Conservation (phyloP, 352 stramenopile species). For the Phytophthora europaea region DNA sequence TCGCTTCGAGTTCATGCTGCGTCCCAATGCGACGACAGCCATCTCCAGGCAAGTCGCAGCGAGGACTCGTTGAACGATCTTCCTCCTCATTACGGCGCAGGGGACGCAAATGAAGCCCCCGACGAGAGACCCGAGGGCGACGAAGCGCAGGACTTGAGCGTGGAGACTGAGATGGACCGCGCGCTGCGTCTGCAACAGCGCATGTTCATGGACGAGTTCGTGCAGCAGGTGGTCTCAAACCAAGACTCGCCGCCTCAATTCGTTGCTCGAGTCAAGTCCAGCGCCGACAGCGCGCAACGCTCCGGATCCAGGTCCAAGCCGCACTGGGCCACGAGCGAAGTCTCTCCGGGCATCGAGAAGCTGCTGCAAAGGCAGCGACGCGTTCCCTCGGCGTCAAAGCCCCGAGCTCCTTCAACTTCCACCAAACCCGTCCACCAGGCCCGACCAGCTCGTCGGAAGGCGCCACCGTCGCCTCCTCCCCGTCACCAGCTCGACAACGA, state of each 20-base stretch:
- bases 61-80: conserved; percentile 5
- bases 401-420: conserved; percentile 8
- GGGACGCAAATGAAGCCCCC: conserved; percentile 23
- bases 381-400: conserved; percentile 15
- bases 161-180: conserved; percentile 30
- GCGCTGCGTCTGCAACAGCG: conserved; percentile 63
- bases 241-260: conserved; percentile 22
- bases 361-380: conserved; percentile 38
- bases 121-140: conserved; percentile 7
- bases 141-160: neutral
- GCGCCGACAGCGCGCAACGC: neutral
- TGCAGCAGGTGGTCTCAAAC: conserved; percentile 56
- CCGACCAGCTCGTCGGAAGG: conserved; percentile 13
- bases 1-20: conserved; percentile 3
- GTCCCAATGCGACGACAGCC: conserved; percentile 17
- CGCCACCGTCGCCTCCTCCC: conserved; percentile 1
- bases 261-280: conserved; percentile 13
- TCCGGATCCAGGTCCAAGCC: conserved; percentile 10
- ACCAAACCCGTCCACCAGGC: neutral
- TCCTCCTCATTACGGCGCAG: conserved; percentile 12
- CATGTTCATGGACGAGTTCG: conserved; percentile 64
- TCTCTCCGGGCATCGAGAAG: conserved; percentile 38
- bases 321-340: conserved; percentile 31
- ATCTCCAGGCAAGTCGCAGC: neutral
- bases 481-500: conserved; percentile 40